phyloP scores from a whole-genome alignment of 1,284 basidiomycete species.

The Amylostereum areolatum region DNA sequence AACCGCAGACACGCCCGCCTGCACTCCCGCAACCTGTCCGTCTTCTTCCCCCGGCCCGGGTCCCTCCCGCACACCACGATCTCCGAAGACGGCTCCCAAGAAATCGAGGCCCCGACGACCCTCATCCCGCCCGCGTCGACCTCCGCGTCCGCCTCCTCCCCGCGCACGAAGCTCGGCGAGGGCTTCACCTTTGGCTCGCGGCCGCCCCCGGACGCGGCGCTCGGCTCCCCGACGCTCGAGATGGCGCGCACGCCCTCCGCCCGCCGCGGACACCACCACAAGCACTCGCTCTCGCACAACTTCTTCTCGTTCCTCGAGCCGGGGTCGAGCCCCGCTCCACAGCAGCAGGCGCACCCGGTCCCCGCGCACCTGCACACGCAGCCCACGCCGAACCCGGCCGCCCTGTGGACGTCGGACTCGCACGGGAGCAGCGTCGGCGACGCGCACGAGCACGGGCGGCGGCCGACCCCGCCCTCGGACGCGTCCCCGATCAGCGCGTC shows the following conservation, averaged over 20 bases:
- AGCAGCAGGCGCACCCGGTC: slow-evolving; percentile 4
- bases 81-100: slow-evolving; percentile 58
- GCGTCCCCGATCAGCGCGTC: not conserved
- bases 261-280: slow-evolving; percentile 83
- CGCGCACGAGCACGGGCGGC: too few species aligned
- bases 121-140: slow-evolving; percentile 40
- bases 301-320: slow-evolving; percentile 65
- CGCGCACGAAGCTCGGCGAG: slow-evolving; percentile 35
- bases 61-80: slow-evolving; percentile 53
- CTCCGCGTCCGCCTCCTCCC: slow-evolving; percentile 37
- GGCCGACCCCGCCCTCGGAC: too few species aligned
- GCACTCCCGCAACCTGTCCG: slow-evolving; percentile 86
- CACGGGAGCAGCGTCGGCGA: too few species aligned
- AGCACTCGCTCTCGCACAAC: slow-evolving; percentile 90
- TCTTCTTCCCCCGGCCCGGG: slow-evolving; percentile 86
- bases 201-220: slow-evolving; percentile 25
- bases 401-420: slow-evolving; percentile 47
- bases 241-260: slow-evolving; percentile 24
- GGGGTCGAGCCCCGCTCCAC: slow-evolving; percentile 13
- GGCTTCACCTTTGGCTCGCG: slow-evolving; percentile 63
- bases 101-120: slow-evolving; percentile 39
- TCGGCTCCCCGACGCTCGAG: slow-evolving; percentile 17
- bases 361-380: slow-evolving; percentile 36
- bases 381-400: slow-evolving; percentile 43
- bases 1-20: slow-evolving; percentile 64